Base-by-base conservation (phyloP, 192 early-diverging fungal species). In the Gonapodya sp. region DNA sequence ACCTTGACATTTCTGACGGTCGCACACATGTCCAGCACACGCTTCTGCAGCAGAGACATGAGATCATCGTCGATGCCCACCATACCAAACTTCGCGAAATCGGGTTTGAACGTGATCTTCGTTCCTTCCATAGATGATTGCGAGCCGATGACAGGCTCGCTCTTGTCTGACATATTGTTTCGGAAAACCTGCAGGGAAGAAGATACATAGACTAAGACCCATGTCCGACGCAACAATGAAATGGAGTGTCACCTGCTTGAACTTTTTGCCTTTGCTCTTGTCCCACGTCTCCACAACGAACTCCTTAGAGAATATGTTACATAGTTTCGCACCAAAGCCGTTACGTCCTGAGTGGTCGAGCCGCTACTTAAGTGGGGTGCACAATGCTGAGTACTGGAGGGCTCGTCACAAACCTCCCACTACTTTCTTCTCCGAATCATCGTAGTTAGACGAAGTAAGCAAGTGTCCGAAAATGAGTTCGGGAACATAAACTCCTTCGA, bases 401-500 rank as follows among this genome's bases (percentile, higher is more conserved):
- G n/a, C n/a, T n/a, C 8, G 8, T 64, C 46, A 64, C 46, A 24
- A 64, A 64, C 46, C 97, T 84, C 97, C 96, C 30, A 95, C 96
- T 35, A 95, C 90, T 85, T 98, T 98, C 82, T 98, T 93, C 84
- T 98, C 92, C 16, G 91, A 86, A 85, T 99, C 97, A 84, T 99
- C 92, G 84, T 98, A 99, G 88, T 99, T 98, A 74, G 95, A 96
- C 1, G 96, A 97, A 0, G 97, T 99, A 34, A 99, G 87, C 34
- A 99, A 86, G 81, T 98, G 96, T 0, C 96, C 96, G 86, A 99
- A 98, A 79, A 99, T 97, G 37, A 99, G 90, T 80, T 99, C 96
- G 0, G 97, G 97, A 1, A 99, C 96, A 75, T 97, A 98, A 35
- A 95, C 89, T 18, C 90, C 84, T 84, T 98, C 95, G 78, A 95